phyloP scores from a whole-genome alignment of 2,329 filamentous ascomycete genomes.

The Gaeumannomyces sp. region DNA sequence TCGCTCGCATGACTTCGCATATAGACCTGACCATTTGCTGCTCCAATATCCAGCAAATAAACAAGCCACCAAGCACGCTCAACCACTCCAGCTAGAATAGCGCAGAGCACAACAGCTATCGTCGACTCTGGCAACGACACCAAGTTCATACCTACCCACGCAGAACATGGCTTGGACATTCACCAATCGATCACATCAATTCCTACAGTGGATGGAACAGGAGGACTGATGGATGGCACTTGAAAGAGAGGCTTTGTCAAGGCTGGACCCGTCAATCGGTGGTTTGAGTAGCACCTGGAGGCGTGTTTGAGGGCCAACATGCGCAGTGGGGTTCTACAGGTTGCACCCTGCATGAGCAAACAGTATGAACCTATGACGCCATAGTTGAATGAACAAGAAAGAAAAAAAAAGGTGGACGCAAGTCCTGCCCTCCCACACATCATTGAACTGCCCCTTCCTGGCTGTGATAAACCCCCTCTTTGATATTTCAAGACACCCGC shows the following conservation, averaged over 20 bases:
- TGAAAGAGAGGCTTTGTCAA: neutral
- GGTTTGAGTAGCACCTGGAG: neutral
- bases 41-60: slow-evolving; percentile 6
- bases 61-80: slow-evolving; percentile 5
- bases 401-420: neutral
- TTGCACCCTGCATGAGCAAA: neutral
- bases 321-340: neutral
- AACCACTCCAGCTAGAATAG: slow-evolving; percentile 3
- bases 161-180: neutral
- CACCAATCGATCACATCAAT: neutral
- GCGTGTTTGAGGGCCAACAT: neutral
- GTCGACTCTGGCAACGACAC: neutral
- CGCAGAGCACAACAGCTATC: neutral
- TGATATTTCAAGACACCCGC: no score
- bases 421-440: neutral
- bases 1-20: neutral
- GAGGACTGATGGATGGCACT: neutral
- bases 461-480: no score
- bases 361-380: neutral
- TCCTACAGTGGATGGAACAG: neutral
- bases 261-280: neutral
- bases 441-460: neutral
- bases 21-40: neutral
- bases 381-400: neutral
- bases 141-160: neutral